Evolutionary conservation across 805 yeast species (phyloP).

Genomic region (Suhomyces canberraensis): DNA sequence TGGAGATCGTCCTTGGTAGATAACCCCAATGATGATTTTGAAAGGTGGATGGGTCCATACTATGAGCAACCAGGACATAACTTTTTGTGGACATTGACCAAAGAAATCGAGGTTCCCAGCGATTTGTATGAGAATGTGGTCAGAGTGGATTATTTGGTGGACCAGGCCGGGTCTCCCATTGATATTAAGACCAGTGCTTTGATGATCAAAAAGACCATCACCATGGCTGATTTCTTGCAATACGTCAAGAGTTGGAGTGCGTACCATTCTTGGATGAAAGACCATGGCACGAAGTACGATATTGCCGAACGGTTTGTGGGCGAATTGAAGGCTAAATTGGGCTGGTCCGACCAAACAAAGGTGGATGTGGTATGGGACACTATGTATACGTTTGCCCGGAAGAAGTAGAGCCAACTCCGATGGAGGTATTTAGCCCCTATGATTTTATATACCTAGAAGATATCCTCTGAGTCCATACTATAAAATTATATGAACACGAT

Average conservation of each 20-base stretch:
- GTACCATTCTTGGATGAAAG: slow-evolving; percentile 36
- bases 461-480: too few species aligned
- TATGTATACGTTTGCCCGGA: slow-evolving; percentile 47
- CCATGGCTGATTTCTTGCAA: slow-evolving; percentile 18
- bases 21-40: slow-evolving; percentile 18
- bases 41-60: slow-evolving; percentile 47
- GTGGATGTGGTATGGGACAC: slow-evolving; percentile 55
- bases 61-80: slow-evolving; percentile 49
- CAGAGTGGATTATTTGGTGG: slow-evolving; percentile 20
- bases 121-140: slow-evolving; percentile 21
- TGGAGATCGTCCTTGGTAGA: slow-evolving; percentile 27
- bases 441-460: too few species aligned
- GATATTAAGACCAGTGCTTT: slow-evolving; percentile 17
- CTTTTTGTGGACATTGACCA: slow-evolving; percentile 33
- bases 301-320: slow-evolving; percentile 47
- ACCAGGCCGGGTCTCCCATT: slow-evolving; percentile 13
- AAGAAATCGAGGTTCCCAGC: slow-evolving; percentile 34
- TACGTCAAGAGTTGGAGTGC: slow-evolving; percentile 39
- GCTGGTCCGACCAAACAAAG: slow-evolving; percentile 44
- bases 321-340: slow-evolving; percentile 40
- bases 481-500: too few species aligned
- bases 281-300: slow-evolving; percentile 36
- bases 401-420: too few species aligned
- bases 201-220: slow-evolving; percentile 17
- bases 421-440: too few species aligned